A percentile compares a stretch with the other conserved stretches of the same genome.
Conservation (phyloP, 2,329 filamentous ascomycete genomes). For the Dothideomycetidae sp. region DNA sequence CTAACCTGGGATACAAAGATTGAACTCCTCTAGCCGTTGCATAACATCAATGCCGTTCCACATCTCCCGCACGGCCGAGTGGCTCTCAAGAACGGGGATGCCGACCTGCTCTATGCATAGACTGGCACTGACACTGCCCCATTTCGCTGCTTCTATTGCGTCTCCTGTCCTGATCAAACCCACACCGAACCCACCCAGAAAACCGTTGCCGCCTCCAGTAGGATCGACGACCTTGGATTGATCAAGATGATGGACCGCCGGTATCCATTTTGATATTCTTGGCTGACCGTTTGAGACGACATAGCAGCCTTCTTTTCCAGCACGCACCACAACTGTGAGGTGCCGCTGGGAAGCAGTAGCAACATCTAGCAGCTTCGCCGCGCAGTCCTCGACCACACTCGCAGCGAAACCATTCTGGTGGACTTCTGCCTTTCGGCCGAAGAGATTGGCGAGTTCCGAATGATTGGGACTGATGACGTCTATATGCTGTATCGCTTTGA, state of each 20-base stretch:
- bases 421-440: conserved; percentile 40
- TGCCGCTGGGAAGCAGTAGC: conserved; percentile 21
- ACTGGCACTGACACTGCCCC: conserved; percentile 71
- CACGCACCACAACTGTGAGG: conserved; percentile 52
- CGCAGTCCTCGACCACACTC: conserved; percentile 27
- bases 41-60: conserved; percentile 35
- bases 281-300: conserved; percentile 26
- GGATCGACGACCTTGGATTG: conserved; percentile 61
- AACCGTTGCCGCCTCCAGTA: conserved; percentile 87
- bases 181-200: conserved; percentile 51
- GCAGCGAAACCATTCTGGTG: conserved; percentile 25
- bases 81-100: conserved; percentile 45
- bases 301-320: conserved; percentile 57
- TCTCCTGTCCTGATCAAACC: conserved; percentile 39
- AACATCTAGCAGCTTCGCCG: conserved; percentile 16
- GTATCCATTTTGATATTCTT: conserved; percentile 48
- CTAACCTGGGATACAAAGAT: no score
- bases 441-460: conserved; percentile 73
- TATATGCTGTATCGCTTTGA: conserved; percentile 38
- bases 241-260: conserved; percentile 51
- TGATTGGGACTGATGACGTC: conserved; percentile 68
- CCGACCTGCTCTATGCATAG: conserved; percentile 94
- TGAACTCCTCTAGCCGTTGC: conserved; percentile 30
- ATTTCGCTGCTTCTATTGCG: conserved; percentile 58
- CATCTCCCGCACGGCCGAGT: conserved; percentile 22